Evolutionary conservation across 257 asterid genomes (phyloP), one percentile per base, ranked within the genome.

Genomic region (Osmanthus fragrans): DNA sequence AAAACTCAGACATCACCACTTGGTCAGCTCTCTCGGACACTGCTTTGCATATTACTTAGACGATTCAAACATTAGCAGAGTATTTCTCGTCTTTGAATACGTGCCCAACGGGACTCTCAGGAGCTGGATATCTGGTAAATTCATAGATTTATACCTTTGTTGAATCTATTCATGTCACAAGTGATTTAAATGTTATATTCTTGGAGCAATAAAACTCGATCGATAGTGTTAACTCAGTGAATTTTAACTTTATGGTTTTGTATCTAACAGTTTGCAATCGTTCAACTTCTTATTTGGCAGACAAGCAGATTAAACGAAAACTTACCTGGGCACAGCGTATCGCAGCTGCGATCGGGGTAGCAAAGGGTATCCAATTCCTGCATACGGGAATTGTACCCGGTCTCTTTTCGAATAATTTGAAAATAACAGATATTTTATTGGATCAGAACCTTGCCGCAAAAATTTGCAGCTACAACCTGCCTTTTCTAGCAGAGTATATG

Each of bases 321-420:
- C 91, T 94, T 66, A 90, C 88, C 0, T 94, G 99, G 97, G 80
- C 82, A 56, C 97, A 94, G 80, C 92, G 99, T 21, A 86, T 94
- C 49, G 87, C 93, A 37, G 97, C 97, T 54, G 96, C 87, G 21
- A 89, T 92, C 0, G 99, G 99, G 45, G 88, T 92, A 16, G 99
- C 99, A 40, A 94, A 91, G 90, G 99, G 98, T 2, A 86, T 94
- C 70, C 97, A 94, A 76, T 94, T 94, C 87, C 91, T 94, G 76
- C 97, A 94, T 75, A 84, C 91, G 47, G 98, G 99, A 67, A 89
- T 90, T 6, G 91, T 90, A 70, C 99, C 97, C 33, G 91, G 91
- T 40, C 78, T 94, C 68, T 90, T 86, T 79, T 72, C 89, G 34
- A 92, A 91, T 72, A 85, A 88, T 75, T 75, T 92, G 78, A 92